Conservation (phyloP, 495 filamentous ascomycete species). For the Aspergillus steynii region DNA sequence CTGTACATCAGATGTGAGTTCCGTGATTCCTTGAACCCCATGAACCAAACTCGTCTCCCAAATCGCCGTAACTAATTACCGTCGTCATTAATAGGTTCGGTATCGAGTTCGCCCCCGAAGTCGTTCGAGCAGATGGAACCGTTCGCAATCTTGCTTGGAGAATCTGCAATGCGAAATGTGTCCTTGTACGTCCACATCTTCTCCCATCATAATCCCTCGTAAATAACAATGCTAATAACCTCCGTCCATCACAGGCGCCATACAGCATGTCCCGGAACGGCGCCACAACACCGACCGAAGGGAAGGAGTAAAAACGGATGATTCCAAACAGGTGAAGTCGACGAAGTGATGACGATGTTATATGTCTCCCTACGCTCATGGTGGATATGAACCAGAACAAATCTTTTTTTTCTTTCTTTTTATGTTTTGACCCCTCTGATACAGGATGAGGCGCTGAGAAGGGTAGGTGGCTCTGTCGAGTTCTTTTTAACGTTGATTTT, state of each 20-base stretch:
- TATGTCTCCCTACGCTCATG: neutral
- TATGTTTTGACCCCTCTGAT: neutral
- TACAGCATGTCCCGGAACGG: slow-evolving; percentile 51
- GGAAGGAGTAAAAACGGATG: slow-evolving; percentile 19
- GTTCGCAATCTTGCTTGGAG: slow-evolving; percentile 92
- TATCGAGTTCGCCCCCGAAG: slow-evolving; percentile 89
- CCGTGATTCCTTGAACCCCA: neutral
- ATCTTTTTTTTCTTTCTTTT: slow-evolving; percentile 1
- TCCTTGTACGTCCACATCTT: slow-evolving; percentile 64
- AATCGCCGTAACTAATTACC: neutral
- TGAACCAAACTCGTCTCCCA: neutral
- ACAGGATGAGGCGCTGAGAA: neutral
- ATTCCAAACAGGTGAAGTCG: neutral
- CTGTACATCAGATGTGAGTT: slow-evolving; percentile 83
- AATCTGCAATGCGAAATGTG: slow-evolving; percentile 92
- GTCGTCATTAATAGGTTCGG: slow-evolving; percentile 64
- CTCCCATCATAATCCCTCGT: neutral
- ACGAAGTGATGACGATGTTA: slow-evolving; percentile 7
- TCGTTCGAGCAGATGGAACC: slow-evolving; percentile 90
- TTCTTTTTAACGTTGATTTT: neutral
- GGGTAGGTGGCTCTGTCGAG: neutral
- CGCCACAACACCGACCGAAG: slow-evolving; percentile 41
- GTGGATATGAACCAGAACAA: slow-evolving; percentile 7
- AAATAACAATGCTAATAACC: slow-evolving; percentile 4
- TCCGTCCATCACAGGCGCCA: slow-evolving; percentile 34